Conservation (phyloP, 139 green algal genomes). For the Closterium sp. region DNA sequence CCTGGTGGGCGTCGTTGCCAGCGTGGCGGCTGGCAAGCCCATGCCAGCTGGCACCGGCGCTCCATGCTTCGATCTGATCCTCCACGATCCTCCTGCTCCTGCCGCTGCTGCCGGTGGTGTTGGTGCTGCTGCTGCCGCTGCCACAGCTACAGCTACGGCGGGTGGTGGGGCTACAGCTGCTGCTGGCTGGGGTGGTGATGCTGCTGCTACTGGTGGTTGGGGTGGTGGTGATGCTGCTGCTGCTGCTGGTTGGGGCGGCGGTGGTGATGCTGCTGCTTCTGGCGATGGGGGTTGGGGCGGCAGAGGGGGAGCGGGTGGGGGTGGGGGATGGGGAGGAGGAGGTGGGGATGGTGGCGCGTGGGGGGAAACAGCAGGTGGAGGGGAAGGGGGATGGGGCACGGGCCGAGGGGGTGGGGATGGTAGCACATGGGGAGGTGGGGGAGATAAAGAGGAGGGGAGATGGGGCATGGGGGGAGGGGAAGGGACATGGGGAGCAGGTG, state of each 20-base stretch:
- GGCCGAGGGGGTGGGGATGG: too few species aligned
- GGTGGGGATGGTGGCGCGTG: background rate
- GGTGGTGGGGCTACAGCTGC: background rate
- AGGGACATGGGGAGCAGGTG: background rate
- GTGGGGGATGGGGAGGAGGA: background rate
- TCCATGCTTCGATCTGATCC: background rate
- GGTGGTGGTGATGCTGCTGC: background rate
- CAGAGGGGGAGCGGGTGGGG: too few species aligned
- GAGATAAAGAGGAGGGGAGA: background rate
- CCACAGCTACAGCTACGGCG: background rate
- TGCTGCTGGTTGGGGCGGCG: background rate
- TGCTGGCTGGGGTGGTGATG: background rate
- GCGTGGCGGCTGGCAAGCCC: background rate
- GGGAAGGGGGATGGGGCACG: background rate
- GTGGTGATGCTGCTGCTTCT: background rate
- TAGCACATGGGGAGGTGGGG: too few species aligned
- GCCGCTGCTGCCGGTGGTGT: background rate
- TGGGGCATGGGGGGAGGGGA: background rate
- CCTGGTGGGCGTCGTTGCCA: background rate
- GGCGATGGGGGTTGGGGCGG: too few species aligned
- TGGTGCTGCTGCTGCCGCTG: background rate
- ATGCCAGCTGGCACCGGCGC: background rate
- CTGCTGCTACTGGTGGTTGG: background rate
- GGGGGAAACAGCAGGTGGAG: background rate
- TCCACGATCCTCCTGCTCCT: background rate